Evolutionary conservation across 495 filamentous ascomycete genomes (phyloP).

Genomic region (Bathelium albidoporum): DNA sequence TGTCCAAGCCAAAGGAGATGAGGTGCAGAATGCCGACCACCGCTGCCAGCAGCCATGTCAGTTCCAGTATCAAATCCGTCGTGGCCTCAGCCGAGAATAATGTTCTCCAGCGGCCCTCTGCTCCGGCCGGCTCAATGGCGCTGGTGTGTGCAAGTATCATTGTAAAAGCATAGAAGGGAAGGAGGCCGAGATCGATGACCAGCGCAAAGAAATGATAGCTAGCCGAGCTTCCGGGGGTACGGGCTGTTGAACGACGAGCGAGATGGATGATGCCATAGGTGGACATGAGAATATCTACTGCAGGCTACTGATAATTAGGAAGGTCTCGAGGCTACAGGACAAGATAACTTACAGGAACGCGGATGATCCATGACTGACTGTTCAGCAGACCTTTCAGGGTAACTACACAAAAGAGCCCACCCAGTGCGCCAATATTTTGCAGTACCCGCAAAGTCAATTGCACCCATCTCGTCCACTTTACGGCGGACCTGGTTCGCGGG

Average conservation of each 20-base stretch:
- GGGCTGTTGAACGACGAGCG: constrained; percentile 49
- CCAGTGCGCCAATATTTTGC: constrained; percentile 56
- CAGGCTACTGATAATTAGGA: constrained; percentile 42
- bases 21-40: constrained; percentile 56
- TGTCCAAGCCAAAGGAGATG: constrained; percentile 55
- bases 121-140: constrained; percentile 35
- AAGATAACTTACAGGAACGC: constrained; percentile 54
- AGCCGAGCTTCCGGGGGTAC: constrained; percentile 65
- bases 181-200: constrained; percentile 56
- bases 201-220: constrained; percentile 77
- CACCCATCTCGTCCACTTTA: constrained; percentile 52
- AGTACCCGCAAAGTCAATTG: constrained; percentile 58
- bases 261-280: constrained; percentile 74
- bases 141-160: constrained; percentile 46
- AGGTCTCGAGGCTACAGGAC: constrained; percentile 13
- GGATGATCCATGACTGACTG: constrained; percentile 60
- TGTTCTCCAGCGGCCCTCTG: constrained; percentile 37
- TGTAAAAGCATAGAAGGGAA: constrained; percentile 70
- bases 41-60: constrained; percentile 54
- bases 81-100: constrained; percentile 43
- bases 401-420: constrained; percentile 61
- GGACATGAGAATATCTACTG: constrained; percentile 56
- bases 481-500: constrained; percentile 52
- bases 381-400: constrained; percentile 54
- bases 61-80: constrained; percentile 45